Base-by-base conservation (phyloP, 1,139 yeast species). In the Taphrina pruni region DNA sequence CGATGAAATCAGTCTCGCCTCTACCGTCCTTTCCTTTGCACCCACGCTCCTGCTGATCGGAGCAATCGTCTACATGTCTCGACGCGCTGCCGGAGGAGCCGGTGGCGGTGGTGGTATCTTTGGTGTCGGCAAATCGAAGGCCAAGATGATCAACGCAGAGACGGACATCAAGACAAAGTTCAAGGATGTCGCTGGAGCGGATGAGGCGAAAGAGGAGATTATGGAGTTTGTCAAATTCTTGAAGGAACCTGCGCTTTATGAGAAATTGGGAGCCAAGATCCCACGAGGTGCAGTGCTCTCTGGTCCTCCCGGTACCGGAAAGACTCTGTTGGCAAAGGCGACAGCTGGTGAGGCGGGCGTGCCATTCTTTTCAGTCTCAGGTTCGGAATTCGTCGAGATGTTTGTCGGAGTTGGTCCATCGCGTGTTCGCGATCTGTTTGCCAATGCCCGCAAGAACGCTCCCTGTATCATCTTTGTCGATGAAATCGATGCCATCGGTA, bases 231-330 rank as follows among this genome's bases (percentile, higher is more conserved):
- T 94, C 68, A 88, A 89, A 76, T 94, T 94, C 77, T 84, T 94
- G 78, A 90, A 92, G 78, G 86, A 92, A 74, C 99, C 99, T 12
- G 83, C 84, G 65, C 92, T 91, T 77, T 94, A 92, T 78, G 97
- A 93, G 77, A 87, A 86, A 72, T 82, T 94, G 67, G 99, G 99
- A 56, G 99, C 98, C 20, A 91, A 93, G 79, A 95, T 94, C 73
- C 99, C 99, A 65, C 87, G 98, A 77, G 99, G 99, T 75, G 99
- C 99, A 12, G 91, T 94, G 73, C 82, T 95, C 71, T 90, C 97
- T 14, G 99, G 99, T 71, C 97, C 98, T n/a, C 99, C 99, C 65
- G 99, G 99, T 83, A 94, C 99, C 7, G 99, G 99, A 87, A 94
- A 94, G 79, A 94, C 99, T 0, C 82, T 94, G 73, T 82, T 94